Base-by-base conservation (phyloP, 2,329 filamentous ascomycete species). In the Colletotrichum gloeosporioides region DNA sequence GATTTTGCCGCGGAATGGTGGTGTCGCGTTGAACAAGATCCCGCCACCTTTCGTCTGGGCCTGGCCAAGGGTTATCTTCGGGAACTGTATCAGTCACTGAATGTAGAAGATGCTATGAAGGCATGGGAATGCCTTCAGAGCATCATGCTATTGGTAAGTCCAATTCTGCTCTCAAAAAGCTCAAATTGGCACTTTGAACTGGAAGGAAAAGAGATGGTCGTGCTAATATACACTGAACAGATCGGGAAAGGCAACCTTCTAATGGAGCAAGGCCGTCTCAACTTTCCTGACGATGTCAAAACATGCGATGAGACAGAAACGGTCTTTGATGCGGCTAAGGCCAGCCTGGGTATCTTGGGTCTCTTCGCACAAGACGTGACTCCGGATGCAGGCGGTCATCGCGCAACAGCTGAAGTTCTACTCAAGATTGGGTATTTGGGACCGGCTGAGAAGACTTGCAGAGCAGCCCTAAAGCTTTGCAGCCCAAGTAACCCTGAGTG, bases 121-220 rank as follows among this genome's bases (percentile, higher is more conserved):
- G 44, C 44, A 22, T 4, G 44, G 44, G n/a, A 53, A 13, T 25
- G 44, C 8, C 44, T 53, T 13, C n/a, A 13, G 44, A 25, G 44
- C 44, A 25, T 53, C 44, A 22, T 53, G n/a, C n/a, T 4, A 53
- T 22, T 53, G 44, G 44, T 53, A 53, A 4, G 39, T 4, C 3
- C 5, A 1, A 49, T 1, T n/a, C 9, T 9, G 39, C 39, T 3
- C 39, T n/a, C 39, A 49, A 4, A 49, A 49, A 1, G 6, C 18
- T n/a, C 39, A 49, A 49, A 12, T 4, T 12, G 18, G 1, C 39
- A 49, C 1, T 49, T 49, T 2, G 2, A 49, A 49, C 18, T 12
- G 1, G 1, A 49, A 12, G 4, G 3, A 49, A n/a, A n/a, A 4
- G 6, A 49, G 0, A 2, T 49, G 2, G 39, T 49, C 39, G 2